A percentile compares a stretch with the other conserved stretches of the same genome.
Conservation (phyloP, 768 basidiomycete genomes). For the Mycena chlorophos region DNA sequence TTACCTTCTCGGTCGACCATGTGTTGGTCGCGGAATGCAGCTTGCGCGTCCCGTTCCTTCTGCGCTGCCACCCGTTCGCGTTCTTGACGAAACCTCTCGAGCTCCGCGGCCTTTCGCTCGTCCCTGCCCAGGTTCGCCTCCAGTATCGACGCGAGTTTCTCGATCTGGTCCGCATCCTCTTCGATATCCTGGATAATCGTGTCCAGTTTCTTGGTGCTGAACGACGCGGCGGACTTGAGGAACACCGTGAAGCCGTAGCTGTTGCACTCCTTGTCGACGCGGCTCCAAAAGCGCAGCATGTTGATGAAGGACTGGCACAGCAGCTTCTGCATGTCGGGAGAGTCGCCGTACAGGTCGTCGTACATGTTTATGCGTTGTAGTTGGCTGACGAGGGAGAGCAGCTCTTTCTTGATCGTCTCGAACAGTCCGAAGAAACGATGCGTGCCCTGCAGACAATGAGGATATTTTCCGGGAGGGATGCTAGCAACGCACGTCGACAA, state of each 20-base stretch:
- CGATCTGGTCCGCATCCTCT: constrained; percentile 8
- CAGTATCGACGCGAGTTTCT: constrained; percentile 12
- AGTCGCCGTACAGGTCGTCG: constrained; percentile 22
- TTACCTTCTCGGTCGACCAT: constrained; percentile 12
- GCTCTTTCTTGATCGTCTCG: constrained; percentile 23
- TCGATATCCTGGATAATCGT: constrained; percentile 16
- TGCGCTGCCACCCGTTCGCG: constrained; percentile 11
- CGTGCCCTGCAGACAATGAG: constrained; percentile 10
- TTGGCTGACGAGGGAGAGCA: constrained; percentile 13
- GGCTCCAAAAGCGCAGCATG: constrained; percentile 26
- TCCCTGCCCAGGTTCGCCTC: constrained; percentile 13
- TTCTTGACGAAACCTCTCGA: constrained; percentile 10
- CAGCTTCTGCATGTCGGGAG: constrained; percentile 10
- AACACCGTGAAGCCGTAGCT: constrained; percentile 4
- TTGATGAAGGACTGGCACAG: constrained; percentile 23
- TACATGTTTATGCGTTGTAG: constrained; percentile 18
- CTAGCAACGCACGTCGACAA: constrained; percentile 10
- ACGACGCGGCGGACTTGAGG: constrained; percentile 6
- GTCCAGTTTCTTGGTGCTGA: constrained; percentile 16
- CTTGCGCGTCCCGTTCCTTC: constrained; percentile 10
- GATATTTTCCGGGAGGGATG: background rate
- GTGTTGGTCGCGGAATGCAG: constrained; percentile 3
- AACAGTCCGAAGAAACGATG: constrained; percentile 21
- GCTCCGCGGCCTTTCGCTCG: constrained; percentile 14
- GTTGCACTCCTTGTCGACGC: constrained; percentile 26